A percentile compares a stretch with the other conserved stretches of the same genome.
These are phyloP conservation scores for Pulveroboletus ravenelii DNA, from an alignment of 768 basidiomycete species.

Conservation along the genomic window DNA sequence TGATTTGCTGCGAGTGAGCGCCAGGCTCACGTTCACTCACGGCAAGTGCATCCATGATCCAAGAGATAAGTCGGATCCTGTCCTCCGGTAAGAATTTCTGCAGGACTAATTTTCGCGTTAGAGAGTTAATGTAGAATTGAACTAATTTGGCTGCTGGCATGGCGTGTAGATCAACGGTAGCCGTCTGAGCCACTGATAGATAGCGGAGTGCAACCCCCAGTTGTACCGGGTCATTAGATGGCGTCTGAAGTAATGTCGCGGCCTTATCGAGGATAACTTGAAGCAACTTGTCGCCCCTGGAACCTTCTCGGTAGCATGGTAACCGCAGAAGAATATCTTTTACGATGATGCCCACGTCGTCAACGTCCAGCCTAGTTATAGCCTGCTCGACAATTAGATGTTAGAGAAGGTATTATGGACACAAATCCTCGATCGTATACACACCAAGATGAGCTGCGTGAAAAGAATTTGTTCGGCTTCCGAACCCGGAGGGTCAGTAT, in stretches of 20 bases:
- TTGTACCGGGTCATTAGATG: conserved; percentile 27
- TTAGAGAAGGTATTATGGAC: neutral
- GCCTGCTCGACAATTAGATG: conserved; percentile 35
- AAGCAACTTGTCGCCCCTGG: conserved; percentile 38
- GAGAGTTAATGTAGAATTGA: conserved; percentile 45
- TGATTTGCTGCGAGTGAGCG: conserved; percentile 25
- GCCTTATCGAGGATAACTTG: conserved; percentile 37
- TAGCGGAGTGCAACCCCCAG: conserved; percentile 39
- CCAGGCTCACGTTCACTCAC: conserved; percentile 33
- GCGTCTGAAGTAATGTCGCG: conserved; percentile 28
- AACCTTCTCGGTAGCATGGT: conserved; percentile 36
- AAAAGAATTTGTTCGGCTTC: conserved; percentile 46
- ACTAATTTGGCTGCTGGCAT: conserved; percentile 45
- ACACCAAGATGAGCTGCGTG: conserved; percentile 46
- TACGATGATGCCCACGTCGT: conserved; percentile 45
- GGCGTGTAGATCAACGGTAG: conserved; percentile 39
- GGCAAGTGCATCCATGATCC: conserved; percentile 41
- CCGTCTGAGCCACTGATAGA: conserved; percentile 42
- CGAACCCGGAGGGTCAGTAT: conserved; percentile 39
- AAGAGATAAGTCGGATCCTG: conserved; percentile 42
- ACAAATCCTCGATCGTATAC: conserved; percentile 10
- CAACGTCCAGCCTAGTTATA: conserved; percentile 38
- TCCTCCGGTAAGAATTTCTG: conserved; percentile 41
- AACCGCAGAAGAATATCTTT: conserved; percentile 51
- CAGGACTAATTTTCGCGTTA: conserved; percentile 44